These are phyloP conservation scores for Aspergillus candidus DNA, from an alignment of 2,329 filamentous ascomycete species.

Conservation along the genomic window DNA sequence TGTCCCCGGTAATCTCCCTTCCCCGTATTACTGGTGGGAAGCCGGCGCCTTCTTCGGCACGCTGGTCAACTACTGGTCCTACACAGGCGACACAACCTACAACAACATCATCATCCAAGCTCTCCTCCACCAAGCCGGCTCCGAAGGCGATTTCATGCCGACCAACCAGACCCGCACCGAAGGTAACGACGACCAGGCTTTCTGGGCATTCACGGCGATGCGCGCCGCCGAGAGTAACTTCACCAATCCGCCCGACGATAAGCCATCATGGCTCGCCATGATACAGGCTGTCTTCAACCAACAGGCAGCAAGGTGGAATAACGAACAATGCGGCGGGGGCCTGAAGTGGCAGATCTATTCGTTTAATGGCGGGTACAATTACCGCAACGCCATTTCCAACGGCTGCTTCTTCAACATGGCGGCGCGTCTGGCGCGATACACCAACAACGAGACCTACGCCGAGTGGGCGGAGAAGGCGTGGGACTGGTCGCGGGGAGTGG, in stretches of 20 bases:
- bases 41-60: constrained; percentile 37
- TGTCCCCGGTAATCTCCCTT: constrained; percentile 44
- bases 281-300: constrained; percentile 76
- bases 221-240: constrained; percentile 47
- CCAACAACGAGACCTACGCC: constrained; percentile 24
- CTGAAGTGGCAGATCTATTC: constrained; percentile 41
- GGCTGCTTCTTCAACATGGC: constrained; percentile 30
- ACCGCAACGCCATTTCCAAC: constrained; percentile 32
- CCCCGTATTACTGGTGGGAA: constrained; percentile 44
- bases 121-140: constrained; percentile 34
- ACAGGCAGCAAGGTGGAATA: constrained; percentile 66
- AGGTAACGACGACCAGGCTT: constrained; percentile 55
- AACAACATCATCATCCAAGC: constrained; percentile 33
- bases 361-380: constrained; percentile 29
- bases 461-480: constrained; percentile 66
- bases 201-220: constrained; percentile 54
- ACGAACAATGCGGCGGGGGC: constrained; percentile 61
- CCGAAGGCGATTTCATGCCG: constrained; percentile 37
- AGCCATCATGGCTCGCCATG: constrained; percentile 71
- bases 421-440: constrained; percentile 27
- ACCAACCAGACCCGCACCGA: constrained; percentile 35
- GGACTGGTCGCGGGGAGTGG: constrained; percentile 49
- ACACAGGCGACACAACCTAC: constrained; percentile 37
- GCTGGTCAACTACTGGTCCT: constrained; percentile 40
- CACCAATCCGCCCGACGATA: constrained; percentile 41